Evolutionary conservation across 768 basidiomycete genomes (phyloP).

Genomic region (Tylopilus plumbeoviolaceoides): DNA sequence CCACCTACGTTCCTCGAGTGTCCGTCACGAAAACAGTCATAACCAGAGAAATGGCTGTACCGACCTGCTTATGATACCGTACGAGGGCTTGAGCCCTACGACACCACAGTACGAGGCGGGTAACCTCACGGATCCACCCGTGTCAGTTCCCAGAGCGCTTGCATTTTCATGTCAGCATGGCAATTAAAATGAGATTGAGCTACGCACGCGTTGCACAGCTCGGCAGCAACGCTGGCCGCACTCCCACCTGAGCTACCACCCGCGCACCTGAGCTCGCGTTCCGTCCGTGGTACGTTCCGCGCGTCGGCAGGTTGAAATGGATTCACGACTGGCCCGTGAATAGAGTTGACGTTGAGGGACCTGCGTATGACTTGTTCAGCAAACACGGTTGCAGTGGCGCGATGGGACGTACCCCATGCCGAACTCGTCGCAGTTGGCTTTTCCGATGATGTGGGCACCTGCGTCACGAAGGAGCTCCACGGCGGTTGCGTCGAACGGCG

Average conservation of each 20-base stretch:
- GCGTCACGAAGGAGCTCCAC: conserved; percentile 52
- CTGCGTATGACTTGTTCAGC: conserved; percentile 33
- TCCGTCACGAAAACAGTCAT: neutral
- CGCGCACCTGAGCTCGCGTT: conserved; percentile 53
- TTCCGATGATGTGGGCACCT: conserved; percentile 77
- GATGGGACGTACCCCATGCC: conserved; percentile 81
- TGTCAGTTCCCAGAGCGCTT: conserved; percentile 92
- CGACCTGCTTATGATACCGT: conserved; percentile 85
- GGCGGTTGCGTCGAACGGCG: conserved; percentile 87
- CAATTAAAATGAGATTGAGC: neutral
- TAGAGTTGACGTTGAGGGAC: conserved; percentile 71
- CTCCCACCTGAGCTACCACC: conserved; percentile 96
- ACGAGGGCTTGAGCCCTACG: conserved; percentile 91
- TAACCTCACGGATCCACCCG: conserved; percentile 89
- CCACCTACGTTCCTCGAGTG: conserved; percentile 48
- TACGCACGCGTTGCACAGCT: conserved; percentile 79
- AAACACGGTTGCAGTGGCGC: neutral
- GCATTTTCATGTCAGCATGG: conserved; percentile 1
- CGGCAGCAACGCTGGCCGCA: conserved; percentile 87
- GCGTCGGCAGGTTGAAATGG: conserved; percentile 43
- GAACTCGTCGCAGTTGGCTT: conserved; percentile 96
- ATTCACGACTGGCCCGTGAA: conserved; percentile 77
- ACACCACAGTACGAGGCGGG: conserved; percentile 95
- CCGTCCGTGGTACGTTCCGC: conserved; percentile 19
- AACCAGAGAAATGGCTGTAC: conserved; percentile 12